Conservation (phyloP, 2,329 filamentous ascomycete genomes). For the Colletotrichum magnum region DNA sequence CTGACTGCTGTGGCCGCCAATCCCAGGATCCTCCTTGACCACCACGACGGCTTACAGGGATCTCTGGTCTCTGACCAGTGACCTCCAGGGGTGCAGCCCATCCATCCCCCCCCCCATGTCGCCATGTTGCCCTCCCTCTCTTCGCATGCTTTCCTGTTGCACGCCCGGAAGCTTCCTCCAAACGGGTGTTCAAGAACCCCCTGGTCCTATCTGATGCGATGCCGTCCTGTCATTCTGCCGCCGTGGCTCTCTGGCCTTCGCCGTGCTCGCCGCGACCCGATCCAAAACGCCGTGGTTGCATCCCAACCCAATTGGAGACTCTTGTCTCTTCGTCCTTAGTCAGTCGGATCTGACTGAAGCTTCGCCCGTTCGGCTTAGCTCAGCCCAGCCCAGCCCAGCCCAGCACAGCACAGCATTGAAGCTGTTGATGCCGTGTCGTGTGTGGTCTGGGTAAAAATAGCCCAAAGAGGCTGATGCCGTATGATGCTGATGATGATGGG, state of each 20-base stretch:
- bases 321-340: constrained; percentile 11
- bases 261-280: constrained; percentile 13
- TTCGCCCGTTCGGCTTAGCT: constrained; percentile 13
- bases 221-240: constrained; percentile 34
- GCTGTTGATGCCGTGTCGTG: constrained; percentile 21
- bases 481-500: background rate
- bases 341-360: constrained; percentile 15
- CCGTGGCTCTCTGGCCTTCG: constrained; percentile 26
- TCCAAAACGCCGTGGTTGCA: constrained; percentile 33
- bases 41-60: constrained; percentile 27
- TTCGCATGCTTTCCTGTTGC: constrained; percentile 21
- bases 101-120: constrained; percentile 24
- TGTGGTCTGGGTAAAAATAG: constrained; percentile 16
- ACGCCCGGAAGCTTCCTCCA: constrained; percentile 24
- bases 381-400: constrained; percentile 14
- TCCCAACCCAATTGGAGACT: constrained; percentile 5
- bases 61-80: background rate
- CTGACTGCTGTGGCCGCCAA: constrained; percentile 15
- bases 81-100: constrained; percentile 28
- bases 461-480: background rate
- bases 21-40: constrained; percentile 30
- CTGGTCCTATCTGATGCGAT: constrained; percentile 25
- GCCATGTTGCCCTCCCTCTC: constrained; percentile 28
- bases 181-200: constrained; percentile 10
- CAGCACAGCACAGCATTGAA: constrained; percentile 19